Evolutionary conservation across 169 alveolate genomes (phyloP).

Genomic region (Miamiensis avidus): DNA sequence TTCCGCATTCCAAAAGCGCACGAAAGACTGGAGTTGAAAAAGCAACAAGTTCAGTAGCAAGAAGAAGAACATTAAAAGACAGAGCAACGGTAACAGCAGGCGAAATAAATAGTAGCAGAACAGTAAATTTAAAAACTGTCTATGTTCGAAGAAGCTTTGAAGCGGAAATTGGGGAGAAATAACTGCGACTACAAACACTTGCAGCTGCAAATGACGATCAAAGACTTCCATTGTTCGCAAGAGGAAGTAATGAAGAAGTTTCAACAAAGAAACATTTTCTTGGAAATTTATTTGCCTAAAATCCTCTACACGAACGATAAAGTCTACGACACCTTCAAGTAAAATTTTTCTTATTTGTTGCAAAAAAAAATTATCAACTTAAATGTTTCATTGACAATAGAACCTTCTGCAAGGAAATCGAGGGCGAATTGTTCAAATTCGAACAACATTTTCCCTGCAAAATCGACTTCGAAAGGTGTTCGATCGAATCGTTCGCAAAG

Average conservation of each 20-base stretch:
- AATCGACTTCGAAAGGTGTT: neutral
- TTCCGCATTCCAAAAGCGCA: no score
- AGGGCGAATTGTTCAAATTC: neutral
- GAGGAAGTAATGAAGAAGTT: neutral
- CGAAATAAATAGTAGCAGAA: no score
- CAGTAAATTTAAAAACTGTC: no score
- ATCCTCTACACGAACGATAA: neutral
- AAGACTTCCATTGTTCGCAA: neutral
- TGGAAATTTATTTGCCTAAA: neutral
- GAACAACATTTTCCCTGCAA: neutral
- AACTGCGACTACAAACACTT: neutral
- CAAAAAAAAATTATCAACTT: no score
- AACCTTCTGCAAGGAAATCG: neutral
- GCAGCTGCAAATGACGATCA: neutral
- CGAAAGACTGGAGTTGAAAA: no score
- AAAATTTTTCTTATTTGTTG: no score
- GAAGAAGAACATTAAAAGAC: no score
- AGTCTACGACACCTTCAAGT: neutral
- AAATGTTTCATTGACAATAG: neutral
- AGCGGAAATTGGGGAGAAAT: neutral
- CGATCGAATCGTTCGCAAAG: neutral
- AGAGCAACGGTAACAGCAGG: no score
- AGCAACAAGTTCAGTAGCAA: no score
- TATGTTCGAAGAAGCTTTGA: no score
- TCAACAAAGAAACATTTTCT: neutral